These are phyloP conservation scores for Zhuliangozyma parablackwelliae DNA, from an alignment of 1,139 yeast species.

Conservation along the genomic window DNA sequence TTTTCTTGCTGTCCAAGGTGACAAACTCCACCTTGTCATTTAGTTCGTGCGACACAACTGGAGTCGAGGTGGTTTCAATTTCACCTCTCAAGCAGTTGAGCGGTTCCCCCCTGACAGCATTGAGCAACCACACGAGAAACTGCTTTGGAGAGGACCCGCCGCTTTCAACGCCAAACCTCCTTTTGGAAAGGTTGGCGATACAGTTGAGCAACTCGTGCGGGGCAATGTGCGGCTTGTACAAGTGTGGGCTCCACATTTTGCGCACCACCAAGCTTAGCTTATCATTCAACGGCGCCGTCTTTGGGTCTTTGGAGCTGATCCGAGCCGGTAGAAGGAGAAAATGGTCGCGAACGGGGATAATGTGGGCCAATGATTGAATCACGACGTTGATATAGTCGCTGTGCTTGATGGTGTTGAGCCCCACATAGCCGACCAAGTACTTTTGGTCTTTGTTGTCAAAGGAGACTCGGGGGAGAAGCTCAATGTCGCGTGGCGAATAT, in stretches of 20 bases:
- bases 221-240: constrained; percentile 60
- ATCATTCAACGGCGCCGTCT: constrained; percentile 22
- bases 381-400: constrained; percentile 54
- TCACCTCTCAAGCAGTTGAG: constrained; percentile 48
- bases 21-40: constrained; percentile 20
- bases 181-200: constrained; percentile 38
- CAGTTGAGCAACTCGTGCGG: constrained; percentile 61
- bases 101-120: background rate
- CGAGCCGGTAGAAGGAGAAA: constrained; percentile 27
- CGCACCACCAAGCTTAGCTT: constrained; percentile 45
- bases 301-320: constrained; percentile 2
- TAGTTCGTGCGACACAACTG: constrained; percentile 12
- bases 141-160: constrained; percentile 36
- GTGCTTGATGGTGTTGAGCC: constrained; percentile 51
- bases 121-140: constrained; percentile 55
- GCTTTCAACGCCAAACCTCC: constrained; percentile 28
- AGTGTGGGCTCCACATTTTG: constrained; percentile 59
- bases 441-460: constrained; percentile 39
- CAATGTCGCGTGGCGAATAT: constrained; percentile 31
- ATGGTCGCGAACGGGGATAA: constrained; percentile 47
- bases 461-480: constrained; percentile 12
- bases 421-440: constrained; percentile 63
- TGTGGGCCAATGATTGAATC: constrained; percentile 54
- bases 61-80: constrained; percentile 29
- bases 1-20: constrained; percentile 13